Percentiles rank a stretch among this genome's conserved stretches.
These are phyloP conservation scores for Aurantiochytrium sp. DNA, from an alignment of 108 stramenopile genomes.

Conservation along the genomic window DNA sequence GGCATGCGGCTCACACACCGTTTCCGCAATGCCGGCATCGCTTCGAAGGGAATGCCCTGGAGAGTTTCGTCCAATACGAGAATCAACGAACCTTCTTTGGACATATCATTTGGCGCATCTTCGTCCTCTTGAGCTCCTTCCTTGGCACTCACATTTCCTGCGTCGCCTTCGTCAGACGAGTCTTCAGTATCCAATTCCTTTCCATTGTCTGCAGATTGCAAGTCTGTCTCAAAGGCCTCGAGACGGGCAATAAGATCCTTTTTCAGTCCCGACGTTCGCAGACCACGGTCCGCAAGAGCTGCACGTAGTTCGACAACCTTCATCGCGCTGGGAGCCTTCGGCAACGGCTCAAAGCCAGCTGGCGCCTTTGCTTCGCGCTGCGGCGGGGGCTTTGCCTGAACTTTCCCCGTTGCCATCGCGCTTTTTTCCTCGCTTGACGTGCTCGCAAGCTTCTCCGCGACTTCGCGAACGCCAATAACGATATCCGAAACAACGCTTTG, in stretches of 20 bases:
- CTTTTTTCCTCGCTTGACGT: too few species aligned
- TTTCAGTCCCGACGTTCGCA: neutral
- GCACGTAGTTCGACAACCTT: neutral
- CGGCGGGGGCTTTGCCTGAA: too few species aligned
- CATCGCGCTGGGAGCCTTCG: neutral
- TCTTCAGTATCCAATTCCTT: neutral
- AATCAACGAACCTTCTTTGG: slow-evolving; percentile 40
- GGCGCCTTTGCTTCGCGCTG: neutral
- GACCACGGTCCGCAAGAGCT: neutral
- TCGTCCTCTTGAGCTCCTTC: neutral
- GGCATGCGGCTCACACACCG: slow-evolving; percentile 76
- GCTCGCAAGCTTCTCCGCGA: neutral
- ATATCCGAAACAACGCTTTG: neutral
- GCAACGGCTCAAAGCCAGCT: neutral
- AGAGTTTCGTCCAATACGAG: slow-evolving; percentile 85
- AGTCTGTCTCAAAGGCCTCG: neutral
- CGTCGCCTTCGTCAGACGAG: neutral
- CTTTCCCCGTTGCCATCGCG: too few species aligned
- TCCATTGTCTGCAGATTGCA: neutral
- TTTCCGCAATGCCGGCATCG: slow-evolving; percentile 59
- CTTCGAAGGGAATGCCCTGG: slow-evolving; percentile 86
- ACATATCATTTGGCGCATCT: neutral
- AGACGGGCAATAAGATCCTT: neutral
- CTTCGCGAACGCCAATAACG: neutral
- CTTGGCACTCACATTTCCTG: neutral